Conservation (phyloP, 148 eudicot species). For the Drosera capensis region DNA sequence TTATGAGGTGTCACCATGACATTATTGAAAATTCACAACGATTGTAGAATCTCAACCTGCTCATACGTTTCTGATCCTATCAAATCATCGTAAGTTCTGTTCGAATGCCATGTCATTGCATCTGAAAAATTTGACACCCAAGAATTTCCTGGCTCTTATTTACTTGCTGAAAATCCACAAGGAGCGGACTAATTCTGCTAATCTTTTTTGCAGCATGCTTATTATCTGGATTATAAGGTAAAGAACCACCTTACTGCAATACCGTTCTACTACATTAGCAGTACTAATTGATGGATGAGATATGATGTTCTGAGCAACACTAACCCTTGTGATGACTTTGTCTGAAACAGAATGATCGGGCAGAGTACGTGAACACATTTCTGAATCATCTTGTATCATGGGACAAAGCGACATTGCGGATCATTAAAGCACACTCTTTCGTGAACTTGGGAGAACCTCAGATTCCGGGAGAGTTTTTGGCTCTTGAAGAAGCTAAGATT, state of each 20-base stretch:
- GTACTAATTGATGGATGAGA: background rate
- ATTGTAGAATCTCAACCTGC: too few relatives aligned
- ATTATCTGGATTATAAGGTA: slow-evolving; percentile 88
- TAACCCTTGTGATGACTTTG: background rate
- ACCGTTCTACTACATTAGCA: background rate
- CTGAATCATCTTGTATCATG: slow-evolving; percentile 88
- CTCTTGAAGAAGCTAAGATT: slow-evolving; percentile 20
- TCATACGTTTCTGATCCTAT: too few relatives aligned
- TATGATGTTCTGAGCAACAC: background rate
- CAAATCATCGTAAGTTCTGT: too few relatives aligned
- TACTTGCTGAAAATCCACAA: too few relatives aligned
- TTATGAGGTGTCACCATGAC: too few relatives aligned
- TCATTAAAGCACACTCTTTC: slow-evolving; percentile 71
- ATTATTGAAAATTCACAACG: too few relatives aligned
- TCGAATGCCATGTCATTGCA: too few relatives aligned
- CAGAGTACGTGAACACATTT: slow-evolving; percentile 41
- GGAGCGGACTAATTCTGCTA: background rate
- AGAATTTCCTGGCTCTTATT: too few relatives aligned
- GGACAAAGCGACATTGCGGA: slow-evolving; percentile 61
- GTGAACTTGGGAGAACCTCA: slow-evolving; percentile 89
- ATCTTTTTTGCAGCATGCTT: slow-evolving; percentile 80
- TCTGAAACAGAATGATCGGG: slow-evolving; percentile 54
- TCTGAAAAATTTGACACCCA: too few relatives aligned
- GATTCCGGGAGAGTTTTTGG: slow-evolving; percentile 59
- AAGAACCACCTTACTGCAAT: background rate